Evolutionary conservation across 2,329 filamentous ascomycete genomes (phyloP), one percentile per base, ranked within the genome.

Genomic region (Ceratocystis diversiconidia): DNA sequence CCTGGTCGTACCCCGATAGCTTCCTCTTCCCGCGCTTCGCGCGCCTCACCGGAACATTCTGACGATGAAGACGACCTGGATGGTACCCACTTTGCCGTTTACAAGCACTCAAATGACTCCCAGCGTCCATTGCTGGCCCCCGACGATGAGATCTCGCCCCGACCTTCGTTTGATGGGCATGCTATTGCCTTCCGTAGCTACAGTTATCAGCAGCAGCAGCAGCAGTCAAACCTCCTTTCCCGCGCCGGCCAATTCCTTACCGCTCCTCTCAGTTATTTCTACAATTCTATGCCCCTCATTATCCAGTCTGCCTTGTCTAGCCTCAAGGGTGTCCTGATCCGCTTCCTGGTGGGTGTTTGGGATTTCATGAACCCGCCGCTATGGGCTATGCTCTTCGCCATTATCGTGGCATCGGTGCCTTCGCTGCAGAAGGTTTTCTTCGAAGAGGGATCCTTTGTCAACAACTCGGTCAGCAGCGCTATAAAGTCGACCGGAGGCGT

Each of bases 291-390:
- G 43, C 64, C 63, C 22, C 15, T 52, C 7, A 12, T n/a, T 25
- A 22, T 46, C 19, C 32, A 52, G 32, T 48, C 46, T 15, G 17
- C 25, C 5, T 8, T 63, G 32, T 43, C 36, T 22, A 6, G 61
- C 5, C 43, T 65, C 25, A 61, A 36, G 25, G 41, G 30, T 6
- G 43, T 19, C 19, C 41, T 12, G 44, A 3, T 70, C 70, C 74
- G 82, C 74, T 68, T 89, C 70, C 75, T 83, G 70, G 76, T 76
- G 61, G 91, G 91, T 63, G 73, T 92, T 12, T 94, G 89, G 88
- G 88, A 89, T 61, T 96, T 96, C 74, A 97, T 99, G 92, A 97
- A 97, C 75, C 92, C 94, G 52, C 94, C 94, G 0, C 85, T 99
- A 30, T 97, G 92, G 91, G 92, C 94, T 36, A 97, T 99, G 94